Conservation (phyloP, 2,329 filamentous ascomycete genomes). For the Aspergillus fischeri region DNA sequence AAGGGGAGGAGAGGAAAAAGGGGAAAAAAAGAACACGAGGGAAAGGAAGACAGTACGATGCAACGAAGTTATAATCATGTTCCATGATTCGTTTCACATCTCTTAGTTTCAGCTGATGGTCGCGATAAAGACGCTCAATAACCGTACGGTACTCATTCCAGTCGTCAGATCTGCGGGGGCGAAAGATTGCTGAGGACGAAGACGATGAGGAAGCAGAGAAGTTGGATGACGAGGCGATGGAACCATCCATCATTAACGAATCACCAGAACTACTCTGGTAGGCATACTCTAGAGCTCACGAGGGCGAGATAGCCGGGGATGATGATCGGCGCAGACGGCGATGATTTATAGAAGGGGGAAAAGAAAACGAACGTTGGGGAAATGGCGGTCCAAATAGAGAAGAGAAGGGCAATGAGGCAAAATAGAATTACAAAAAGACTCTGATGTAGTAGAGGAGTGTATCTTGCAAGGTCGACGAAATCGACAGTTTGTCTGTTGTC, state of each 20-base stretch:
- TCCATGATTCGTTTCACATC: constrained; percentile 38
- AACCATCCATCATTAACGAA: constrained; percentile 21
- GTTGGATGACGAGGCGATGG: constrained; percentile 19
- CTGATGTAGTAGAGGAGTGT: background rate
- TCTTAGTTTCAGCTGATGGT: constrained; percentile 31
- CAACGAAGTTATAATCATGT: constrained; percentile 32
- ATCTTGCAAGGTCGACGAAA: background rate
- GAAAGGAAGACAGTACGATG: constrained; percentile 26
- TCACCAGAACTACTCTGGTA: constrained; percentile 7
- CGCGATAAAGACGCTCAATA: constrained; percentile 34
- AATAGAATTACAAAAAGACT: background rate
- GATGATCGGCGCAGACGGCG: background rate
- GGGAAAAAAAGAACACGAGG: background rate
- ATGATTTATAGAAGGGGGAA: background rate
- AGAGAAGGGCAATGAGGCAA: background rate
- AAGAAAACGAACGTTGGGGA: constrained; percentile 7
- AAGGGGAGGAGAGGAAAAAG: constrained; percentile 1
- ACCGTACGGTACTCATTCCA: constrained; percentile 34
- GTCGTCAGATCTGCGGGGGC: constrained; percentile 34
- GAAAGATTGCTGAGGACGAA: constrained; percentile 22
- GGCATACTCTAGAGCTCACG: constrained; percentile 19
- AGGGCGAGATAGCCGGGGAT: constrained; percentile 4
- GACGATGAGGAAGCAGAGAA: constrained; percentile 15
- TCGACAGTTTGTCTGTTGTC: background rate
- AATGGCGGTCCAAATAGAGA: background rate